Evolutionary conservation across 2,329 filamentous ascomycete genomes (phyloP), one percentile per base, ranked within the genome.

Genomic region (Aulographum hederae): DNA sequence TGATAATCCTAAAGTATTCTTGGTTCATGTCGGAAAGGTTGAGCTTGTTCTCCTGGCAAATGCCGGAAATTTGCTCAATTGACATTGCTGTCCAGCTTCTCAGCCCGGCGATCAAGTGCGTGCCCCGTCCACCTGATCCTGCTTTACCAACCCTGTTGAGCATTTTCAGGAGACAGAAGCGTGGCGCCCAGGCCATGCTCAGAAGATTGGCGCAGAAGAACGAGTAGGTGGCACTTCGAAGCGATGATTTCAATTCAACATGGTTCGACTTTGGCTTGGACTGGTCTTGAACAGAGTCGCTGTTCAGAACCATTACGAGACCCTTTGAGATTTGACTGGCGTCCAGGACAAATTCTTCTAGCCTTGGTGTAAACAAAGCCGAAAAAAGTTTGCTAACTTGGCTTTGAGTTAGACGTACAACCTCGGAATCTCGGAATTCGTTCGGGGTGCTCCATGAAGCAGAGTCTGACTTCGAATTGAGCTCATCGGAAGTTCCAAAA

Each of bases 271-370:
- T 23, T 6, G 6, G 20, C n/a, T 6, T 6, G n/a, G 6, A n/a
- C n/a, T n/a, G 6, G n/a, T 23, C 20, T 13, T 6, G 8, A 8
- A 8, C 14, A 8, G 26, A 28, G 26, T 15, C 12, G 6, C 26
- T 13, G 14, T 28, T 28, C 26, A 28, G 14, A 8, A 15, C 26
- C n/a, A n/a, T n/a, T 6, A 68, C 63, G 4, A 93, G 50, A 2
- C 74, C 65, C 14, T 68, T 67, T 17, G 65, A 58, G 28, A 93
- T 63, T 37, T 89, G 74, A 18, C 66, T 68, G 3, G 70, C 58
- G 46, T 95, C 84, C 41, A 94, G 68, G 3, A 86, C 65, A 44
- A 77, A 91, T 52, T 94, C 89, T 52, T 94, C 85, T 6, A 93
- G 56, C 2, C 67, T 69, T 1, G 80, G 80, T 14, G 81, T 51